Evolutionary conservation across 768 basidiomycete genomes (phyloP).

Genomic region (Serendipita vermifera): DNA sequence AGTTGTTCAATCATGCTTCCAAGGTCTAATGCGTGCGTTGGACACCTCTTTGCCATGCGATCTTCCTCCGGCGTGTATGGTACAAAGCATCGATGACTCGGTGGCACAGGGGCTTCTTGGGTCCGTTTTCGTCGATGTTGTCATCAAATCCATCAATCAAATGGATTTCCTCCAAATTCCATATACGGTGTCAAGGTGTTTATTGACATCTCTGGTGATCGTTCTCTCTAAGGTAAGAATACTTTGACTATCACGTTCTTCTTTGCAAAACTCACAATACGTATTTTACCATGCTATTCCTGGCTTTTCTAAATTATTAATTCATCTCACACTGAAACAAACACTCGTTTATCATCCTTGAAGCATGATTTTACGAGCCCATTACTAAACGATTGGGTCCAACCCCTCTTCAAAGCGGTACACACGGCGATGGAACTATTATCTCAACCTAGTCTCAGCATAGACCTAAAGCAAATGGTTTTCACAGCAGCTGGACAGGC

Average conservation of each 20-base stretch:
- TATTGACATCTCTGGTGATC: constrained; percentile 52
- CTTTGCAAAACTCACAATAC: neutral
- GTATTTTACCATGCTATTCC: too few relatives aligned
- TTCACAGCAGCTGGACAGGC: constrained; percentile 49
- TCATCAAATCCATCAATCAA: constrained; percentile 38
- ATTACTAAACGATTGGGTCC: constrained; percentile 42
- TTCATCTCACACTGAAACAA: too few relatives aligned
- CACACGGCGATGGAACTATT: constrained; percentile 39
- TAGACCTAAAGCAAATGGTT: constrained; percentile 54
- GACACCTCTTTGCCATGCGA: constrained; percentile 44
- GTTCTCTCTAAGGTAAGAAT: constrained; percentile 42
- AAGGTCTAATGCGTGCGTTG: constrained; percentile 42
- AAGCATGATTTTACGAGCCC: constrained; percentile 49
- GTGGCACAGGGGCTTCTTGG: constrained; percentile 40
- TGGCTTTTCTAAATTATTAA: too few relatives aligned
- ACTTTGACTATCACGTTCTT: neutral
- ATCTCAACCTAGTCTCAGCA: constrained; percentile 37
- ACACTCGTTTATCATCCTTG: neutral
- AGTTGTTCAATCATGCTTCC: constrained; percentile 38
- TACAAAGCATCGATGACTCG: constrained; percentile 32
- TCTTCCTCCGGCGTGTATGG: constrained; percentile 37
- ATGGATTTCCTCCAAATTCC: constrained; percentile 33
- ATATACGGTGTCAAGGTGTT: constrained; percentile 40
- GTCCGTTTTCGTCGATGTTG: constrained; percentile 47
- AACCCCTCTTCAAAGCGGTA: constrained; percentile 39